Percentiles rank a stretch among this genome's conserved stretches.
phyloP scores from a whole-genome alignment of 805 yeast species.

The Phaffomyces antillensis region DNA sequence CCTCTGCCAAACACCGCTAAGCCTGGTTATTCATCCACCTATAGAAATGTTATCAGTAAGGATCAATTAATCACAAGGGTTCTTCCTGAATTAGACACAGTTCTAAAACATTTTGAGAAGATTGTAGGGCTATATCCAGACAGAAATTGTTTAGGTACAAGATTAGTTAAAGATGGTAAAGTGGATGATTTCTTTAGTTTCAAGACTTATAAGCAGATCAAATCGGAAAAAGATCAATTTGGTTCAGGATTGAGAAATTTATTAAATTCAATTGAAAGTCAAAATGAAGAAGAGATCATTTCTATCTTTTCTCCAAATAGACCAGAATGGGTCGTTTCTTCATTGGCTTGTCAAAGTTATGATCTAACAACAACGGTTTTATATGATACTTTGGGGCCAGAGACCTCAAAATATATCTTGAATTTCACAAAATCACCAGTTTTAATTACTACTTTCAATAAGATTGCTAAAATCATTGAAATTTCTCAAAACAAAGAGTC shows the following conservation, averaged over 20 bases:
- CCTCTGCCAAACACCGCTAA: conserved; percentile 4
- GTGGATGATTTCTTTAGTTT: conserved; percentile 36
- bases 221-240: conserved; percentile 32
- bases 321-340: conserved; percentile 66
- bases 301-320: conserved; percentile 50
- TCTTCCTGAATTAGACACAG: conserved; percentile 5
- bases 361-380: conserved; percentile 6
- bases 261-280: conserved; percentile 10
- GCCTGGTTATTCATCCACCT: conserved; percentile 7
- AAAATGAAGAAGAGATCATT: conserved; percentile 31
- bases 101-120: conserved; percentile 12
- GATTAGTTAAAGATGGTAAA: conserved; percentile 24
- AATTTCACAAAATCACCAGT: conserved; percentile 8
- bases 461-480: conserved; percentile 18
- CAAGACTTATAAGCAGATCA: conserved; percentile 33
- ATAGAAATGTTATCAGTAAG: conserved; percentile 3
- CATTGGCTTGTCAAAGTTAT: conserved; percentile 36
- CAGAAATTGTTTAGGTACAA: conserved; percentile 29
- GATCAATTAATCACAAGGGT: conserved; percentile 1
- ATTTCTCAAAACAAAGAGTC: conserved; percentile 5
- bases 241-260: conserved; percentile 46
- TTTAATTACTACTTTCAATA: conserved; percentile 28
- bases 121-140: conserved; percentile 19
- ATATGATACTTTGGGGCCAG: conserved; percentile 9
- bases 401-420: conserved; percentile 8